These are phyloP conservation scores for Alternaria dauci DNA, from an alignment of 2,329 filamentous ascomycete species.

Conservation along the genomic window DNA sequence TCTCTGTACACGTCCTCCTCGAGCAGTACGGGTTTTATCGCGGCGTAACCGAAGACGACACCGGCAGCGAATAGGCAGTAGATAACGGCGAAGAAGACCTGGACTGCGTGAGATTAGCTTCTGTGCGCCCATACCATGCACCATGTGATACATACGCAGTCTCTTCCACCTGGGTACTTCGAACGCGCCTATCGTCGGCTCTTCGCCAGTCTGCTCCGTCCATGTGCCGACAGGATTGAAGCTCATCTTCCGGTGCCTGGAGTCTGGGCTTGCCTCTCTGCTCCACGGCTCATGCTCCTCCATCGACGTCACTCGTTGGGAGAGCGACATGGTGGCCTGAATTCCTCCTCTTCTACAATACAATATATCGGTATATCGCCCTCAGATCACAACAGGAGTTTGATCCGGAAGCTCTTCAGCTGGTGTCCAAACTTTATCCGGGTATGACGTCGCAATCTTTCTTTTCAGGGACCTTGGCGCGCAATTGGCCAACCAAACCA, in stretches of 20 bases:
- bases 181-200: constrained; percentile 58
- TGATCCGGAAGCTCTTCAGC: not conserved
- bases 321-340: constrained; percentile 48
- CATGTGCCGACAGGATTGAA: constrained; percentile 60
- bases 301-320: constrained; percentile 51
- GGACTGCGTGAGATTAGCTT: constrained; percentile 59
- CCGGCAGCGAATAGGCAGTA: constrained; percentile 80
- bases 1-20: constrained; percentile 50
- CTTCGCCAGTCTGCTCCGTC: constrained; percentile 52
- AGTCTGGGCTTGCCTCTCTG: constrained; percentile 47
- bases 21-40: constrained; percentile 52
- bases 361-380: not conserved
- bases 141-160: constrained; percentile 55
- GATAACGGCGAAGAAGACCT: constrained; percentile 72
- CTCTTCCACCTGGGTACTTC: constrained; percentile 64
- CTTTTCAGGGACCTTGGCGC: constrained; percentile 4
- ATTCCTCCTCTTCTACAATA: not conserved
- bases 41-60: constrained; percentile 53
- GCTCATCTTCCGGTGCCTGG: constrained; percentile 56
- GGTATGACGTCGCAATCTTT: constrained; percentile 22
- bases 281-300: constrained; percentile 55
- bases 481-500: constrained; percentile 15
- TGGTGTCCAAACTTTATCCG: constrained; percentile 8
- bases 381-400: not conserved
- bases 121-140: not conserved